Conservation (phyloP, 306 rosid genomes). For the Trifolium subterraneum region DNA sequence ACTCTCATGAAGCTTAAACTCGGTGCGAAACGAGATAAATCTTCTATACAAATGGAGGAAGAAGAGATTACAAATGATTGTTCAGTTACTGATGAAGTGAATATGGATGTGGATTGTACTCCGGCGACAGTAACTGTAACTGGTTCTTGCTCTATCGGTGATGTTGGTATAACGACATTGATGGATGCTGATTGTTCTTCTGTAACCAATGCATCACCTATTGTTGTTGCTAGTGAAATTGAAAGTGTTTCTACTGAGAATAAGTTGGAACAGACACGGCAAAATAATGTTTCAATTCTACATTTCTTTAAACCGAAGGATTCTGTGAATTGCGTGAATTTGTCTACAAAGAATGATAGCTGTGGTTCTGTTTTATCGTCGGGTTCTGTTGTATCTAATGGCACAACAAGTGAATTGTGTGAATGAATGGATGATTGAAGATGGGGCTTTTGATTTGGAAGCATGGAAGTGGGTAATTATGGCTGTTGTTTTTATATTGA, state of each 20-base stretch:
- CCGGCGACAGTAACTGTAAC: not conserved
- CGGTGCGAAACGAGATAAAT: slow-evolving; percentile 62
- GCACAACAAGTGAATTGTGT: slow-evolving; percentile 26
- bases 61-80: slow-evolving; percentile 40
- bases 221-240: not conserved
- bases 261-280: slow-evolving; percentile 30
- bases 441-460: not conserved
- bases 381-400: slow-evolving; percentile 40
- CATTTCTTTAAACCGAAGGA: slow-evolving; percentile 60
- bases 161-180: slow-evolving; percentile 40
- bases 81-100: slow-evolving; percentile 45
- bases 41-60: slow-evolving; percentile 33
- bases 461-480: not conserved
- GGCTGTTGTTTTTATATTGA: slow-evolving; percentile 4
- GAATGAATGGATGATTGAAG: slow-evolving; percentile 33
- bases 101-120: slow-evolving; percentile 34
- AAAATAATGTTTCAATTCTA: slow-evolving; percentile 52
- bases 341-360: slow-evolving; percentile 27
- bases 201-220: not conserved
- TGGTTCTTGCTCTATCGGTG: slow-evolving; percentile 38
- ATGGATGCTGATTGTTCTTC: slow-evolving; percentile 57
- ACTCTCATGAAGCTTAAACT: slow-evolving; percentile 82
- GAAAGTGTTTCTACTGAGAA: slow-evolving; percentile 32
- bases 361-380: slow-evolving; percentile 43
- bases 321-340: slow-evolving; percentile 7